Conservation (phyloP, 257 asterid genomes). For the Capsicum pubescens region DNA sequence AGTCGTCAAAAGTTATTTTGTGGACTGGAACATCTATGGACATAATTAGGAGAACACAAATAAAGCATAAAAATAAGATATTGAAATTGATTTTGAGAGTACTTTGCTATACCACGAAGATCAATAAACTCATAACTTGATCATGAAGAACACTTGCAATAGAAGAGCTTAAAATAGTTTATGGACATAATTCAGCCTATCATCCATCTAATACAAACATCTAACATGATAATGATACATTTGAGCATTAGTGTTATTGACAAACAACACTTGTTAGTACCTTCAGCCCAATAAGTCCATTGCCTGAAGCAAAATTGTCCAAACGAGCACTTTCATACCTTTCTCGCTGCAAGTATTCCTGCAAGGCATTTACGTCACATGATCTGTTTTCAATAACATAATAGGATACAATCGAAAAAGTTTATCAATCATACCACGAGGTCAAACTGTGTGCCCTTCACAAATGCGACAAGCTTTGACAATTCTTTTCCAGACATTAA, state of each 20-base stretch:
- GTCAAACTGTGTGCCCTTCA: constrained; percentile 99
- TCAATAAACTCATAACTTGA: constrained; percentile 23
- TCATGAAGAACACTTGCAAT: neutral
- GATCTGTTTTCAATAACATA: constrained; percentile 22
- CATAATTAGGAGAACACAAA: neutral
- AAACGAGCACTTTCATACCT: constrained; percentile 86
- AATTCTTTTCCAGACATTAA: constrained; percentile 99
- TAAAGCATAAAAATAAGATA: neutral
- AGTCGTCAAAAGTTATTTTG: neutral
- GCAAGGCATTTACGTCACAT: constrained; percentile 40
- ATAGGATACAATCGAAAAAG: constrained; percentile 29
- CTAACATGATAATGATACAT: constrained; percentile 12
- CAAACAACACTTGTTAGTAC: constrained; percentile 41
- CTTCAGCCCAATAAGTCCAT: constrained; percentile 95
- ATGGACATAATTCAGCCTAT: constrained; percentile 6
- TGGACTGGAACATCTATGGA: neutral
- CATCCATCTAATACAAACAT: neutral
- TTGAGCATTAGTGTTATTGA: neutral
- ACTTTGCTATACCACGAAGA: neutral
- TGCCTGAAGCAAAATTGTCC: constrained; percentile 94
- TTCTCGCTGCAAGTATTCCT: constrained; percentile 98
- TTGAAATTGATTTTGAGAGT: neutral
- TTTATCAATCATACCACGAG: constrained; percentile 65
- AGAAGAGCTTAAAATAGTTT: neutral
- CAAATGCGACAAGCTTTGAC: constrained; percentile 95